phyloP scores from a whole-genome alignment of 73 alveolate species.

The Stentor coeruleus region DNA sequence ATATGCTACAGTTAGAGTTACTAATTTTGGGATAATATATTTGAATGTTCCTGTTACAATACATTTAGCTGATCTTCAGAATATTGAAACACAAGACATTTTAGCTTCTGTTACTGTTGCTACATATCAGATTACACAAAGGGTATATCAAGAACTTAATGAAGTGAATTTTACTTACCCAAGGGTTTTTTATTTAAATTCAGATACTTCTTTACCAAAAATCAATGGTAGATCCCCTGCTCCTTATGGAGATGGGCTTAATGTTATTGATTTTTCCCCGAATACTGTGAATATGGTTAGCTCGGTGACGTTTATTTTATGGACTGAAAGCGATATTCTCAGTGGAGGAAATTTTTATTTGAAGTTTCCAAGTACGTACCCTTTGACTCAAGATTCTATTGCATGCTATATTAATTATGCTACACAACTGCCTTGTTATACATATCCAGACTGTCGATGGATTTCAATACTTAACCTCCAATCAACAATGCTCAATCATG shows the following conservation, averaged over 20 bases:
- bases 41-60: slow-evolving; percentile 2
- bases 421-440: slow-evolving; percentile 1
- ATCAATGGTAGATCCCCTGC: slow-evolving; percentile 20
- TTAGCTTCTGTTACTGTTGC: neutral
- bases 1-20: slow-evolving; percentile 5
- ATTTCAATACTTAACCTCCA: slow-evolving; percentile 2
- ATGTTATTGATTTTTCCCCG: neutral
- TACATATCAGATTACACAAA: neutral
- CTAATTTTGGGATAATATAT: neutral
- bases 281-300: neutral
- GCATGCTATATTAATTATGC: neutral
- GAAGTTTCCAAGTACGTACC: slow-evolving; percentile 24
- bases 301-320: neutral
- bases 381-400: neutral
- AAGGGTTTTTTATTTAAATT: neutral
- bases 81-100: neutral
- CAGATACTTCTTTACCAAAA: neutral
- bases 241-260: slow-evolving; percentile 18
- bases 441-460: slow-evolving; percentile 17
- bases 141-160: neutral
- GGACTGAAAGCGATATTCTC: slow-evolving; percentile 3
- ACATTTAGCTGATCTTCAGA: slow-evolving; percentile 3
- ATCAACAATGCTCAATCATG: neutral
- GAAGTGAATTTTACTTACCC: neutral
- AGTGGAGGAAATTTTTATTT: neutral